Evolutionary conservation across 805 yeast species (phyloP), one percentile per base, ranked within the genome.

Genomic region (Yarrowia alimentaria): DNA sequence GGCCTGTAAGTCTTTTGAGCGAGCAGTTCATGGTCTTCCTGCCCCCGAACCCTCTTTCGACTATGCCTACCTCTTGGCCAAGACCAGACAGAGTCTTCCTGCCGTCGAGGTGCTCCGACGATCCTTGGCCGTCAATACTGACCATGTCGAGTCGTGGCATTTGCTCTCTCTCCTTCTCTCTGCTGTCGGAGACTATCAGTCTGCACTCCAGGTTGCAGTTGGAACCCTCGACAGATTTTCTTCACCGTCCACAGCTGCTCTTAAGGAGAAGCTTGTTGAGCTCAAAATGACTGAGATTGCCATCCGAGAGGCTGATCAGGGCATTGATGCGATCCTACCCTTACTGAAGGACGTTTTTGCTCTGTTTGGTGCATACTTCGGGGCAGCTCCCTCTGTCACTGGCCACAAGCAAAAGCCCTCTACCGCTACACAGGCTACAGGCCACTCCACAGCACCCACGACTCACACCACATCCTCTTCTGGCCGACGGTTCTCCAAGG

Each of bases 221-320:
- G 75, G 77, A 42, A 79, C 80, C 0, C 61, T 76, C 26, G 71
- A 73, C 51, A 26, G 37, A 8, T 43, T 43, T 22, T 22, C 37
- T 8, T 9, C 33, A 8, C 33, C 47, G 12, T 19, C 22, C 6
- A 26, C 47, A 11, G 6, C 5, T 16, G 14, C 35, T 11, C 37
- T 43, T 22, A 75, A 67, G 80, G 75, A 53, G 74, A 80, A 52
- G 61, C 81, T 48, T 12, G 30, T 67, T 10, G 85, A 86, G 61
- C 71, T 88, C 62, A 85, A 85, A 58, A 72, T 85, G 65, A 83
- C 95, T 0, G 86, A 83, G 58, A 67, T 88, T 28, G 79, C 86
- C 1, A 68, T 87, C n/a, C 67, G 79, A 48, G 89, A 84, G 59
- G 72, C 78, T 5, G 68, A 77, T 4, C 71, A 76, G 52, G 91